Conservation (phyloP, 306 rosid species). For the Trifolium subterraneum region DNA sequence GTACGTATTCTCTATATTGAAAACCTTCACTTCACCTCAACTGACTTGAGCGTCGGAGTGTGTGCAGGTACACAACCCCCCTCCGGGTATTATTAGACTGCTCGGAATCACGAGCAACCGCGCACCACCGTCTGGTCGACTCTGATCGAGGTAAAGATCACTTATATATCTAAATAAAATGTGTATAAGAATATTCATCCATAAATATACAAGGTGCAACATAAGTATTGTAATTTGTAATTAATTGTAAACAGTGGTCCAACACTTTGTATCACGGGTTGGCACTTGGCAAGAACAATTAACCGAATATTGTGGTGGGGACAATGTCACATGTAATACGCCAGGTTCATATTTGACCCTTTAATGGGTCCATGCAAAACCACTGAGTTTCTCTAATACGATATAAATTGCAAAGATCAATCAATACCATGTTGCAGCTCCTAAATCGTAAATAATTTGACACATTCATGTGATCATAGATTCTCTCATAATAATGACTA, state of each 20-base stretch:
- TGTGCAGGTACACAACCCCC: no score
- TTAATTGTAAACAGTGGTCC: slow-evolving; percentile 44
- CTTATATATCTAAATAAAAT: no score
- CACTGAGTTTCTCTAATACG: slow-evolving; percentile 40
- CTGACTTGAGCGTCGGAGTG: no score
- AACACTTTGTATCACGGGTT: slow-evolving; percentile 57
- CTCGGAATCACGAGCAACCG: no score
- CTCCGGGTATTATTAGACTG: no score
- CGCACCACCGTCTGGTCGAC: no score
- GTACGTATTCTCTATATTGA: no score
- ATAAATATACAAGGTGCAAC: no score
- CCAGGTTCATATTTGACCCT: slow-evolving; percentile 44
- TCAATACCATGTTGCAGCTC: slow-evolving; percentile 30
- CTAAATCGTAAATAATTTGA: slow-evolving; percentile 34
- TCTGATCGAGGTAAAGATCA: no score
- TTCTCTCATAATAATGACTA: not conserved
- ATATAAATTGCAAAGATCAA: slow-evolving; percentile 34
- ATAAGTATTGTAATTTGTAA: no score
- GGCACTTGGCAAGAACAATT: slow-evolving; percentile 45
- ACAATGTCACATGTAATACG: slow-evolving; percentile 45
- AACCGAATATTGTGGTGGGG: slow-evolving; percentile 52
- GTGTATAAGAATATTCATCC: no score
- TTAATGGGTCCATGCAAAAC: slow-evolving; percentile 37
- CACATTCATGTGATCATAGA: not conserved
- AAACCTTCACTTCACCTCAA: no score